Evolutionary conservation across 163 green algal species (phyloP).

Genomic region (Trebouxiophyceae sp.): DNA sequence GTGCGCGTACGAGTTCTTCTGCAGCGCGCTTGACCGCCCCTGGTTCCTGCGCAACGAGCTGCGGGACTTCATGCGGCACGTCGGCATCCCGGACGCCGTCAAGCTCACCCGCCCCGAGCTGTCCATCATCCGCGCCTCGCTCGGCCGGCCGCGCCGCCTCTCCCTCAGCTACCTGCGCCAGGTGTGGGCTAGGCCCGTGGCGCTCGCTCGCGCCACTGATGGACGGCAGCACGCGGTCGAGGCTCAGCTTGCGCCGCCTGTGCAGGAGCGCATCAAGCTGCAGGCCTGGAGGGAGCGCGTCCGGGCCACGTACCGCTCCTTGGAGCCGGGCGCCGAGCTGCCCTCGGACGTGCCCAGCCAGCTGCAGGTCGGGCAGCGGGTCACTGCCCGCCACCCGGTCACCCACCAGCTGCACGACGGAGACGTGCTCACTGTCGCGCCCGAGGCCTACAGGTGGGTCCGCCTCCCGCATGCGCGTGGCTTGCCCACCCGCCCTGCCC

Average conservation of each 20-base stretch:
- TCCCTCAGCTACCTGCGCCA: constrained; percentile 56
- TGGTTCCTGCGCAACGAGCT: constrained; percentile 65
- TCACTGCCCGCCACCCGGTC: constrained; percentile 61
- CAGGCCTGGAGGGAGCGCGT: constrained; percentile 54
- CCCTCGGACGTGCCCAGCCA: constrained; percentile 43
- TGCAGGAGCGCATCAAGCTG: constrained; percentile 57
- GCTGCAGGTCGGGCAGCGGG: constrained; percentile 49
- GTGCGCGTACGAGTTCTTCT: constrained; percentile 63
- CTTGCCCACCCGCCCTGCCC: no score
- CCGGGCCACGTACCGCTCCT: constrained; percentile 45
- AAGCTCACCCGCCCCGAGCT: constrained; percentile 60
- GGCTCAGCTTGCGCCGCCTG: no score
- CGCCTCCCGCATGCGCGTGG: no score
- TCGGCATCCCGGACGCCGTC: constrained; percentile 27
- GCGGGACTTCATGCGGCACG: constrained; percentile 15
- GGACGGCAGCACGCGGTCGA: no score
- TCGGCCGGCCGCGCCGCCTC: constrained; percentile 52
- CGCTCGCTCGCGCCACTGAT: no score
- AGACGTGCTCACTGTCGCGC: constrained; percentile 59
- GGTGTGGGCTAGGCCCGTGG: constrained; percentile 10
- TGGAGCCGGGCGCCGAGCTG: constrained; percentile 27
- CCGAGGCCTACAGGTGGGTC: constrained; percentile 51
- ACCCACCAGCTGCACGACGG: constrained; percentile 70
- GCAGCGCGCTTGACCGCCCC: constrained; percentile 60
- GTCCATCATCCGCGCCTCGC: constrained; percentile 43